Conservation (phyloP, 148 eudicot genomes). For the Polygonum maritimum region DNA sequence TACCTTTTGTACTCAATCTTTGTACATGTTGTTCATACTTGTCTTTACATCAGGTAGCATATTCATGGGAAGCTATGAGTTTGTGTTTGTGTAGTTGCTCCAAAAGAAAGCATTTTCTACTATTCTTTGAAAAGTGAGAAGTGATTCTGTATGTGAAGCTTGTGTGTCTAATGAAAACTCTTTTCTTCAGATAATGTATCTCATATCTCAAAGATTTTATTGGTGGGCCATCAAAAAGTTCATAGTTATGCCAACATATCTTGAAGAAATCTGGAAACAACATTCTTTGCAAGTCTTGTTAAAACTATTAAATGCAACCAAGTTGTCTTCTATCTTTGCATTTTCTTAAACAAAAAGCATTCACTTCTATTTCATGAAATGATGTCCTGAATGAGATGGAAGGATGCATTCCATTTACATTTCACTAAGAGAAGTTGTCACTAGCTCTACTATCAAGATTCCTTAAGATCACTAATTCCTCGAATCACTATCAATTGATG, state of each 20-base stretch:
- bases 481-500: neutral
- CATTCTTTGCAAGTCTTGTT: neutral
- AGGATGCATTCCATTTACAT: neutral
- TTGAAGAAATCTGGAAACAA: neutral
- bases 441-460: neutral
- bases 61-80: neutral
- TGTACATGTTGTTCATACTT: neutral
- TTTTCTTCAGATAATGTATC: neutral
- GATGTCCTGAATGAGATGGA: neutral
- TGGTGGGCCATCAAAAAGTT: neutral
- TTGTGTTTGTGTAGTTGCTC: neutral
- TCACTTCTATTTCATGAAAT: neutral
- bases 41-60: neutral
- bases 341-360: neutral
- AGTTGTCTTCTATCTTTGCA: neutral
- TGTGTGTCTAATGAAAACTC: neutral
- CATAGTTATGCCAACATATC: neutral
- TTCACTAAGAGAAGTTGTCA: neutral
- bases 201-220: neutral
- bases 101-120: neutral
- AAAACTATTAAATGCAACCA: neutral
- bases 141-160: neutral
- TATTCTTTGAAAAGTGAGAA: neutral
- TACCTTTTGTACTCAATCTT: neutral
- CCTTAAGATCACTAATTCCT: neutral